These are phyloP conservation scores for Fusarium armeniacum DNA, from an alignment of 2,329 filamentous ascomycete species.

Conservation along the genomic window DNA sequence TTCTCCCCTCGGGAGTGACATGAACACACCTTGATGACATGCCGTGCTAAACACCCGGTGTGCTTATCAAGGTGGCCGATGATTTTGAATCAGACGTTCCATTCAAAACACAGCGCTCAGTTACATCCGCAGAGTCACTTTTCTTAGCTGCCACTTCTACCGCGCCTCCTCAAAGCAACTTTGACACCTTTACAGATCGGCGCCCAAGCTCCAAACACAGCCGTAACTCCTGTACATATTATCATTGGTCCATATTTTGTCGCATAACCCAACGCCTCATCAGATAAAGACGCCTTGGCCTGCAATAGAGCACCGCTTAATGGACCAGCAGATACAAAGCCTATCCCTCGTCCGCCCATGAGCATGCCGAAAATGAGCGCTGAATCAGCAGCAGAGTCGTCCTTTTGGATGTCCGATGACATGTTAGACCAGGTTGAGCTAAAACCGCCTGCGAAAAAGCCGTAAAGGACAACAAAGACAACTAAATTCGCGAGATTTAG, in stretches of 20 bases:
- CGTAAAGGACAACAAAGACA: slow-evolving; percentile 71
- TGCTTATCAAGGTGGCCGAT: not conserved
- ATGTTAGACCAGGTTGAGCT: slow-evolving; percentile 72
- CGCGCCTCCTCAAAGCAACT: slow-evolving; percentile 11
- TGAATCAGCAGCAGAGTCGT: slow-evolving; percentile 46
- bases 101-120: not conserved
- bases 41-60: not conserved
- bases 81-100: not conserved
- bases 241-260: slow-evolving; percentile 54
- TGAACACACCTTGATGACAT: not conserved
- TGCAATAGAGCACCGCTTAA: slow-evolving; percentile 50
- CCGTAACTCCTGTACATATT: slow-evolving; percentile 52
- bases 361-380: slow-evolving; percentile 53
- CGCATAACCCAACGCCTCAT: slow-evolving; percentile 50
- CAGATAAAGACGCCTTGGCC: slow-evolving; percentile 33
- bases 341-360: slow-evolving; percentile 50
- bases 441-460: slow-evolving; percentile 74
- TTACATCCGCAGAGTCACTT: too few species aligned
- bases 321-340: slow-evolving; percentile 49
- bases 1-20: not conserved
- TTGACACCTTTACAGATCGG: slow-evolving; percentile 55
- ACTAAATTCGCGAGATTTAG: slow-evolving; percentile 66
- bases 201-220: slow-evolving; percentile 51
- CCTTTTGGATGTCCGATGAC: slow-evolving; percentile 57
- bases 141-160: slow-evolving; percentile 59